Percentiles rank a stretch among this genome's conserved stretches.
phyloP scores from a whole-genome alignment of 2,329 filamentous ascomycete genomes.

The Alternaria gansuensis region DNA sequence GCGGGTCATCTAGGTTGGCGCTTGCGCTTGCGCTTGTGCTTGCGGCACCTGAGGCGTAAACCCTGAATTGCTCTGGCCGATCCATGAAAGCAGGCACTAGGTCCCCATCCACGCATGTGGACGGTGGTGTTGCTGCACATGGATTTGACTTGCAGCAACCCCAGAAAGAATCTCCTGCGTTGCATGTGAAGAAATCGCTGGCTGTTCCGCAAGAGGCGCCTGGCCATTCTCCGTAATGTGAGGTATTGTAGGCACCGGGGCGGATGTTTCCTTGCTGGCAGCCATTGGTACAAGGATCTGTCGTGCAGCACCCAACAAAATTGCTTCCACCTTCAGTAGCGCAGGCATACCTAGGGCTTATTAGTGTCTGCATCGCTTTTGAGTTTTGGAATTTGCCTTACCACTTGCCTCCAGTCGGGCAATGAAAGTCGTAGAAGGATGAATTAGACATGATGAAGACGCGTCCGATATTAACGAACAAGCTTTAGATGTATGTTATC shows the following conservation, averaged over 20 bases:
- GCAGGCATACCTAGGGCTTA: constrained; percentile 36
- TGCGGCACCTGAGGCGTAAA: constrained; percentile 19
- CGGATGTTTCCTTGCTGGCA: constrained; percentile 49
- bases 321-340: constrained; percentile 32
- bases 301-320: constrained; percentile 55
- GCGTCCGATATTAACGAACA: not conserved
- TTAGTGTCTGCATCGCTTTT: constrained; percentile 14
- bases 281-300: constrained; percentile 51
- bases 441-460: constrained; percentile 16
- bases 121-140: constrained; percentile 36
- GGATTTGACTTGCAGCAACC: constrained; percentile 45
- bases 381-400: constrained; percentile 14
- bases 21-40: constrained; percentile 4
- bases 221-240: constrained; percentile 44
- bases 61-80: constrained; percentile 29
- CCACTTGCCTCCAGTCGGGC: constrained; percentile 36
- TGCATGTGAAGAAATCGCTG: constrained; percentile 52
- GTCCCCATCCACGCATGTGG: constrained; percentile 40
- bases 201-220: constrained; percentile 45
- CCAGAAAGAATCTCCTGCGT: constrained; percentile 24
- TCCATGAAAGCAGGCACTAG: constrained; percentile 42
- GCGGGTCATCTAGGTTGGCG: not conserved
- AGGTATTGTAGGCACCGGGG: constrained; percentile 46
- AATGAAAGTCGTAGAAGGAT: constrained; percentile 32
- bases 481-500: not conserved